Percentiles rank a stretch among this genome's conserved stretches.
Conservation (phyloP, 345 rosid species). For the Arabis alpina region DNA sequence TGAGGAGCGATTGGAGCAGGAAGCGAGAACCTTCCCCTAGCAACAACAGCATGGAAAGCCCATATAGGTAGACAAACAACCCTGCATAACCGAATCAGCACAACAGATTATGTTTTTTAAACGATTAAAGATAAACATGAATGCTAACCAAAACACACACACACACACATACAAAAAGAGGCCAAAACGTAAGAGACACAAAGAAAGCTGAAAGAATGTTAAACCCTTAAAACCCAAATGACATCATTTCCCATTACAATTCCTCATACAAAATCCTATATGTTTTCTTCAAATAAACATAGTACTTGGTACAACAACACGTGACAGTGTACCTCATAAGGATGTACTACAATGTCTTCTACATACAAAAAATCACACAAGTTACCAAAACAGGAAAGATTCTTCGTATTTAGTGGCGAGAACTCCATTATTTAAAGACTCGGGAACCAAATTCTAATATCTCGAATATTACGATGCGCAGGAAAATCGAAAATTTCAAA, state of each 20-base stretch:
- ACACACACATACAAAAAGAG: not conserved
- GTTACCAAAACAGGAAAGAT: constrained; percentile 26
- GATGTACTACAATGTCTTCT: not conserved
- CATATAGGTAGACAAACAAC: constrained; percentile 80
- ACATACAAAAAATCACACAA: not conserved
- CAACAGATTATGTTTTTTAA: not conserved
- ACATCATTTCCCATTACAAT: constrained; percentile 15
- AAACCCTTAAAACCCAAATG: not conserved
- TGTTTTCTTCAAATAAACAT: constrained; percentile 7
- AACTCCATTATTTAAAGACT: not conserved
- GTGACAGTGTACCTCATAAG: constrained; percentile 3
- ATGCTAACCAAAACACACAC: constrained; percentile 6
- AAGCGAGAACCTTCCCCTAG: constrained; percentile 93
- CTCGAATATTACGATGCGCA: too few relatives aligned
- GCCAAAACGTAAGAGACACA: not conserved
- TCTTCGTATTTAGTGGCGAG: not conserved
- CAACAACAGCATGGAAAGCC: constrained; percentile 91
- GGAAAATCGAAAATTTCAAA: not conserved
- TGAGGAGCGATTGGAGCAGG: constrained; percentile 96
- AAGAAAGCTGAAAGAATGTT: constrained; percentile 20
- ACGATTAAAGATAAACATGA: not conserved
- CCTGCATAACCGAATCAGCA: constrained; percentile 54
- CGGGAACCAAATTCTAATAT: not conserved
- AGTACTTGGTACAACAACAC: constrained; percentile 17
- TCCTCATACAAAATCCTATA: not conserved